phyloP scores from a whole-genome alignment of 495 filamentous ascomycete species.

The Astrothelium macrocarpum region DNA sequence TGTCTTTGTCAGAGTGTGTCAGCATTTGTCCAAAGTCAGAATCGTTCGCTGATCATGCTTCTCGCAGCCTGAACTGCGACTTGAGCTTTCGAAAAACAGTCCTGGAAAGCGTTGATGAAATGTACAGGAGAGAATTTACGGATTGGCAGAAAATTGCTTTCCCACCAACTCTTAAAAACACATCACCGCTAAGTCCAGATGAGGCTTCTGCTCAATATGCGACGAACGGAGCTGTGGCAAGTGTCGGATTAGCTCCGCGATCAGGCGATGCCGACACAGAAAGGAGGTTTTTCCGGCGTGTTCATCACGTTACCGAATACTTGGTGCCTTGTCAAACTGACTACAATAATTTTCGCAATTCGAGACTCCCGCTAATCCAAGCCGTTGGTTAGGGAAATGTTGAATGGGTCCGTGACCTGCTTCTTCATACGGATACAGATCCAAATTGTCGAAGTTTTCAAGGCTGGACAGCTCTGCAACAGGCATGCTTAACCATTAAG shows the following conservation, averaged over 20 bases:
- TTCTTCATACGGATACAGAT: background rate
- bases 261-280: background rate
- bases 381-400: background rate
- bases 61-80: background rate
- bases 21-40: background rate
- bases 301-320: conserved; percentile 1
- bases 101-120: background rate
- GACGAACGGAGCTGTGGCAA: background rate
- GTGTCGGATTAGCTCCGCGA: background rate
- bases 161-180: background rate
- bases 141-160: background rate
- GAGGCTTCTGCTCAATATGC: background rate
- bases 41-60: background rate
- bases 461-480: background rate
- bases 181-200: background rate
- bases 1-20: background rate
- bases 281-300: background rate
- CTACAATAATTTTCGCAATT: background rate
- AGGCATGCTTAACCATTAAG: background rate
- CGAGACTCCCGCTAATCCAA: background rate
- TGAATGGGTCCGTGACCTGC: background rate
- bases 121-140: background rate
- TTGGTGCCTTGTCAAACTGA: background rate
- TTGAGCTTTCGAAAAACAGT: background rate
- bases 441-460: background rate